Evolutionary conservation across 495 filamentous ascomycete genomes (phyloP).

Genomic region (Podospora appendiculata): DNA sequence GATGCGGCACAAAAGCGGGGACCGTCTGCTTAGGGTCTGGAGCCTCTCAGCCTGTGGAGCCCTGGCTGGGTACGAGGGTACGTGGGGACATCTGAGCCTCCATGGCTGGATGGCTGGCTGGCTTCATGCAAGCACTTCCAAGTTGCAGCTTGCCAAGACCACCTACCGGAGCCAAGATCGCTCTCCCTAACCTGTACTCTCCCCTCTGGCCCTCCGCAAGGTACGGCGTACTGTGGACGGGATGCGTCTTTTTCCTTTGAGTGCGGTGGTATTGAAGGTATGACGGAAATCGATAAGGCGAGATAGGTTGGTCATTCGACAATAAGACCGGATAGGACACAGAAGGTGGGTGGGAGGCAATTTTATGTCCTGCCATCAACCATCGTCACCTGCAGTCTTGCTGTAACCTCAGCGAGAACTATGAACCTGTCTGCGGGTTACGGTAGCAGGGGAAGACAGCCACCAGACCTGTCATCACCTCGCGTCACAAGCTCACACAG

Average conservation of each 20-base stretch:
- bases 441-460: background rate
- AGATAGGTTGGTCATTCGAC: background rate
- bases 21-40: background rate
- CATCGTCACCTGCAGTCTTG: slow-evolving; percentile 3
- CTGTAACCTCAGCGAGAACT: background rate
- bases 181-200: too few relatives aligned
- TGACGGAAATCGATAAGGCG: too few relatives aligned
- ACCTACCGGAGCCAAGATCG: too few relatives aligned
- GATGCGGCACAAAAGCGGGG: background rate
- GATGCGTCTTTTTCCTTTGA: background rate
- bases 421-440: too few relatives aligned
- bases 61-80: too few relatives aligned
- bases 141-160: too few relatives aligned
- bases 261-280: too few relatives aligned
- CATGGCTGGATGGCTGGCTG: too few relatives aligned
- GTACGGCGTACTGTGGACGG: background rate
- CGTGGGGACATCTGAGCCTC: too few relatives aligned
- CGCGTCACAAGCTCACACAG: background rate
- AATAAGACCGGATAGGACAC: background rate
- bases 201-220: too few relatives aligned
- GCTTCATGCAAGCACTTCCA: too few relatives aligned
- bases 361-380: background rate
- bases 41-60: too few relatives aligned
- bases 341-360: background rate
- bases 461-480: background rate